Conservation (phyloP, 2,329 filamentous ascomycete genomes). For the Berkeleyomyces basicola region DNA sequence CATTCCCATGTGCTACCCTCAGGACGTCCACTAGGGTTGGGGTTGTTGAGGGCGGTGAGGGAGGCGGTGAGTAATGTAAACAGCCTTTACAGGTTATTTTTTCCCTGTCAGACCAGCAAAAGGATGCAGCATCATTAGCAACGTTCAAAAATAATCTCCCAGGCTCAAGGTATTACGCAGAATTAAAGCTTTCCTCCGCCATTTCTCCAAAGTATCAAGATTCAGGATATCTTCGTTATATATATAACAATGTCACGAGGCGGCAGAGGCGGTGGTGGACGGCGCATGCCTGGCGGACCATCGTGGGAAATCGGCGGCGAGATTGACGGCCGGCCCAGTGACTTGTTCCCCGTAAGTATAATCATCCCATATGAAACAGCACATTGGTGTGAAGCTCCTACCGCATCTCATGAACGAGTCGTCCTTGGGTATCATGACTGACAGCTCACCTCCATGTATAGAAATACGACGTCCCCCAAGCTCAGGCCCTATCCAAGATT, state of each 20-base stretch:
- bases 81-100: too few relatives aligned
- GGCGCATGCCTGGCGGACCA: constrained; percentile 29
- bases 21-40: too few relatives aligned
- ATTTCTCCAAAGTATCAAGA: neutral
- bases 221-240: neutral
- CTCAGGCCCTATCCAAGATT: constrained; percentile 26
- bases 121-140: too few relatives aligned
- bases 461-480: constrained; percentile 33
- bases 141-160: too few relatives aligned
- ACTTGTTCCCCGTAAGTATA: constrained; percentile 37
- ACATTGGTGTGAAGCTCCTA: neutral
- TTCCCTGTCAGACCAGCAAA: too few relatives aligned
- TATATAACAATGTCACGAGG: constrained; percentile 10
- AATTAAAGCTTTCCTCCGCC: too few relatives aligned
- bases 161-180: too few relatives aligned
- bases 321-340: constrained; percentile 39
- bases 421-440: neutral
- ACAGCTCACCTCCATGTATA: constrained; percentile 16
- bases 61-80: too few relatives aligned
- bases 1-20: too few relatives aligned
- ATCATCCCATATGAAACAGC: neutral
- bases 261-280: constrained; percentile 28
- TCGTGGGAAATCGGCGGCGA: constrained; percentile 39
- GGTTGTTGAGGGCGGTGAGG: too few relatives aligned
- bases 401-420: neutral